Conservation (phyloP, 1,284 basidiomycete genomes). For the Wolfiporia cocos region DNA sequence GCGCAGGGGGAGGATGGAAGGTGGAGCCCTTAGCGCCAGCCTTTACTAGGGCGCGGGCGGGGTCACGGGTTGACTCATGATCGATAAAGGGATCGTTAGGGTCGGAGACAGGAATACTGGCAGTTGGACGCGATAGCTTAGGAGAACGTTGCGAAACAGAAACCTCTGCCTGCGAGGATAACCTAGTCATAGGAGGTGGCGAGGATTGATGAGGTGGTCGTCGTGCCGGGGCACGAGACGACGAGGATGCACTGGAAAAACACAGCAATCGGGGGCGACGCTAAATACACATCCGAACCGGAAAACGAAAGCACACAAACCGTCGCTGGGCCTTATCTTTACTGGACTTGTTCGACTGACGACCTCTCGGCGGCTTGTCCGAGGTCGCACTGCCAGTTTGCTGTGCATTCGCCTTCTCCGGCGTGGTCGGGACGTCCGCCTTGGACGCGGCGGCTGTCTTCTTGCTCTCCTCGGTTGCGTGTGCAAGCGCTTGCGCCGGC, state of each 20-base stretch:
- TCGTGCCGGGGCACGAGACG: constrained; percentile 34
- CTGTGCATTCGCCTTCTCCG: constrained; percentile 7
- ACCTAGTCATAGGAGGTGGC: constrained; percentile 37
- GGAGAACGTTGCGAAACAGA: constrained; percentile 23
- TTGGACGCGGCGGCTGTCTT: constrained; percentile 21
- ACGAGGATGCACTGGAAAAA: constrained; percentile 36
- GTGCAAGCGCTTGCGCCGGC: constrained; percentile 20
- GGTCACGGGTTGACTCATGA: constrained; percentile 8
- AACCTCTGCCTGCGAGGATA: constrained; percentile 61
- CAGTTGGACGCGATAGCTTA: constrained; percentile 12
- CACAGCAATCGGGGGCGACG: constrained; percentile 9
- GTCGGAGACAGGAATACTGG: constrained; percentile 15
- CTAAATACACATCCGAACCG: constrained; percentile 1
- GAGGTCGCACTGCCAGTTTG: constrained; percentile 6
- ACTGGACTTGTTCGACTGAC: constrained; percentile 25
- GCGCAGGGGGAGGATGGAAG: constrained; percentile 31
- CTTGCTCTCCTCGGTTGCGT: constrained; percentile 22
- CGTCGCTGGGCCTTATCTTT: constrained; percentile 29
- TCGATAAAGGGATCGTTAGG: constrained; percentile 53
- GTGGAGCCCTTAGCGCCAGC: constrained; percentile 20
- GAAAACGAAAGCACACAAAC: constrained; percentile 14
- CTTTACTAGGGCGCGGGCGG: constrained; percentile 21
- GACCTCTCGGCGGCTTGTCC: constrained; percentile 27
- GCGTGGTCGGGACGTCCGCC: constrained; percentile 13
- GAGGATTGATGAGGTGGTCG: constrained; percentile 52